Base-by-base conservation (phyloP, 176 grass and related monocot genomes). In the Musa acuminata region DNA sequence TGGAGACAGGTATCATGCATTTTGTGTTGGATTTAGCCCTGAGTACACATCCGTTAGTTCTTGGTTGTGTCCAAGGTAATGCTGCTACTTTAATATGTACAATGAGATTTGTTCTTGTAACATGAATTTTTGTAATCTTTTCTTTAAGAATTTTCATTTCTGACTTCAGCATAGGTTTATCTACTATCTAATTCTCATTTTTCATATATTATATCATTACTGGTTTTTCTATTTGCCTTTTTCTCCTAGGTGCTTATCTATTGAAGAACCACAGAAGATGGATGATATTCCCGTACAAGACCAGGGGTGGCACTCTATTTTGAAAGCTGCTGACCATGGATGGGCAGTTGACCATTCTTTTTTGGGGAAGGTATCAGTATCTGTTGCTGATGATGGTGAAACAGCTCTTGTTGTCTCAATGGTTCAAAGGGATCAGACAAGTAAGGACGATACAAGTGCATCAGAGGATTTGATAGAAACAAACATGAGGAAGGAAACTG, bases 381-480 rank as follows among this genome's bases (percentile, higher is more conserved):
- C 94, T 80, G 81, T 93, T 88, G 94, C 90, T 75, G 90, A 93
- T 87, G 94, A 89, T 80, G 94, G 94, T 78, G 94, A 98, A 89
- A 98, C 94, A 59, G 94, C 94, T 49, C 70, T 98, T 83, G 94
- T 98, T 86, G 90, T 98, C 60, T 98, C 90, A 80, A 89, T 98
- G 84, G 82, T 91, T 78, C 80, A 83, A 78, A 75, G 49, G 75
- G 72, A 84, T 55, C 76, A 79, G 80, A 69, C 74, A 82, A 86
- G 9, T 27, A 22, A 23, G 29, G 49, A 49, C 22, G 65, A 70
- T 81, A 72, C 13, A 43, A 12, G 66, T 82, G 73, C 22, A 78
- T 23, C 81, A 80, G 75, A 83, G 72, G 62, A 50, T 80, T 50
- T 22, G 48, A 43, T 68, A 75, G 67, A 78, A 65, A 76, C 54